Conservation (phyloP, 805 yeast species). For the Candida michaelii region DNA sequence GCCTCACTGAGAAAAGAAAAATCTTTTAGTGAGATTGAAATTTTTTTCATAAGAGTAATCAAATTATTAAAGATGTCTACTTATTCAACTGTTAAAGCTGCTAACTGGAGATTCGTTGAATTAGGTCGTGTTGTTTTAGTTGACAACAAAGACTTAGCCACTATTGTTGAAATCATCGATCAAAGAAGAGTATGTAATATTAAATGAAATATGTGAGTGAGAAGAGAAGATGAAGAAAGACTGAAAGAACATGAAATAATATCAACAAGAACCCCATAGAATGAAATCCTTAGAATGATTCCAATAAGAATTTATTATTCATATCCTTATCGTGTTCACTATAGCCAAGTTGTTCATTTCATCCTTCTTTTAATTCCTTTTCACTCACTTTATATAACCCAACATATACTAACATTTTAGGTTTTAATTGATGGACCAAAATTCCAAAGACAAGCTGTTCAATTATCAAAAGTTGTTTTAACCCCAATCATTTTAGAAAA, state of each 20-base stretch:
- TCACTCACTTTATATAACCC: no score
- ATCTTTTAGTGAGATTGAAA: conserved; percentile 10
- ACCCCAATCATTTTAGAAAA: conserved; percentile 85
- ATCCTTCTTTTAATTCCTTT: neutral
- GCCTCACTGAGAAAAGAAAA: neutral
- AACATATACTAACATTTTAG: conserved; percentile 48
- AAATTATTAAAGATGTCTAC: conserved; percentile 24
- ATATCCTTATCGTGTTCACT: no score
- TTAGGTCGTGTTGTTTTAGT: conserved; percentile 98
- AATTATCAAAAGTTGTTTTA: conserved; percentile 84
- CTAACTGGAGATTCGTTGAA: conserved; percentile 99
- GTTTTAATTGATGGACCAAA: conserved; percentile 96
- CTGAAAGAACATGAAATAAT: no score
- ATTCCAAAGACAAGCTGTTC: conserved; percentile 89
- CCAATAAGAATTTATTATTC: no score
- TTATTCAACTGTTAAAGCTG: conserved; percentile 77
- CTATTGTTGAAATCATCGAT: conserved; percentile 98
- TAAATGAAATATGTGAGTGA: no score
- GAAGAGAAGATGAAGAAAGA: no score
- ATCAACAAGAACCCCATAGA: no score
- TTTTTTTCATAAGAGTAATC: conserved; percentile 12
- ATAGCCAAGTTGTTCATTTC: neutral
- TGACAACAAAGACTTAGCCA: conserved; percentile 84
- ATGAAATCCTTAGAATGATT: no score
- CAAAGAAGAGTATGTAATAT: conserved; percentile 87